Evolutionary conservation across 257 asterid genomes (phyloP).

Genomic region (Oldenlandia corymbosa): DNA sequence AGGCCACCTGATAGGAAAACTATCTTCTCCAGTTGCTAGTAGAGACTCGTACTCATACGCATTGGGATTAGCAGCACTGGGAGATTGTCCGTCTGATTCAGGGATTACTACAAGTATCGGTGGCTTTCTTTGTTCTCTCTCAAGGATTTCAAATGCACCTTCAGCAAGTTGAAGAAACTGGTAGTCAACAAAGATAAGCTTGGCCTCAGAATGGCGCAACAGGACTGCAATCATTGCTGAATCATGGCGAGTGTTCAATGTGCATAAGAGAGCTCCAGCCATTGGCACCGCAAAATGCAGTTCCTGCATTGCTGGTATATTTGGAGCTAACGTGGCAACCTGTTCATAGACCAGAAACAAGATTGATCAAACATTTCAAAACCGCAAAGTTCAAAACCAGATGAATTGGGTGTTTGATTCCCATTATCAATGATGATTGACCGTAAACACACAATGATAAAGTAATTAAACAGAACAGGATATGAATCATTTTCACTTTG

Average conservation of each 20-base stretch:
- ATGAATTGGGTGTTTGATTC: not conserved
- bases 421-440: not conserved
- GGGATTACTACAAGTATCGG: constrained; percentile 26
- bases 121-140: constrained; percentile 5
- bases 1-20: constrained; percentile 26
- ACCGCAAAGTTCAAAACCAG: not conserved
- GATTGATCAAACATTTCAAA: not conserved
- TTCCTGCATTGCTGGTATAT: constrained; percentile 39
- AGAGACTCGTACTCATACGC: constrained; percentile 25
- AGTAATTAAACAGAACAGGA: not conserved
- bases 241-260: constrained; percentile 32
- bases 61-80: not conserved
- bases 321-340: constrained; percentile 39
- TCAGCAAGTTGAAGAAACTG: constrained; percentile 23
- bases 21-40: constrained; percentile 17
- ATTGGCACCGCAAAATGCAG: constrained; percentile 44
- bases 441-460: not conserved
- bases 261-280: constrained; percentile 38
- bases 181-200: constrained; percentile 31
- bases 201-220: constrained; percentile 34
- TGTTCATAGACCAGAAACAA: not conserved
- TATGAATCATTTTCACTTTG: not conserved
- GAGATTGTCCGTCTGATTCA: constrained; percentile 11
- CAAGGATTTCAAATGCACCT: constrained; percentile 24
- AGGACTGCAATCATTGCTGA: constrained; percentile 30